Percentiles rank a stretch among this genome's conserved stretches.
phyloP scores from a whole-genome alignment of 129 eudicot genomes.

The Tagetes patula region DNA sequence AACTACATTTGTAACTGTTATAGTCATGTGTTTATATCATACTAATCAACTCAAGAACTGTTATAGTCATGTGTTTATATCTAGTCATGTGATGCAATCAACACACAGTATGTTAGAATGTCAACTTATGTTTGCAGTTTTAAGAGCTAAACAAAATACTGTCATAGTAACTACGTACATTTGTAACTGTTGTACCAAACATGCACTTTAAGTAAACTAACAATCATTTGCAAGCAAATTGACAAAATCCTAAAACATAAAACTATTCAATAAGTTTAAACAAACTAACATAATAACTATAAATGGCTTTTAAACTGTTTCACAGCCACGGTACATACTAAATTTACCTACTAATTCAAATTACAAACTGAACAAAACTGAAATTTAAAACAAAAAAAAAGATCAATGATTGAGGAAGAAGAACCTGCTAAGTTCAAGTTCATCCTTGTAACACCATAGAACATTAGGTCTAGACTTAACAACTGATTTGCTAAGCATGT shows the following conservation, averaged over 20 bases:
- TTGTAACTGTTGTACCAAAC: background rate
- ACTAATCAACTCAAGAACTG: too few species aligned
- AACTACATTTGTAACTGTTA: background rate
- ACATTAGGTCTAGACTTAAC: constrained; percentile 61
- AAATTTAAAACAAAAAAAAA: background rate
- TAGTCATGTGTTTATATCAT: background rate
- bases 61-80: too few species aligned
- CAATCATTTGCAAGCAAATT: too few species aligned
- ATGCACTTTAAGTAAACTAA: too few species aligned
- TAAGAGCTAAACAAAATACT: background rate
- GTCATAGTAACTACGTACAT: background rate
- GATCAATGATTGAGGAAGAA: background rate
- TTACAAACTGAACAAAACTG: background rate
- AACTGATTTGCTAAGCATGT: constrained; percentile 60
- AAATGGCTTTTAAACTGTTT: background rate
- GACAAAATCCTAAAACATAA: too few species aligned
- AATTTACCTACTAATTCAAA: background rate
- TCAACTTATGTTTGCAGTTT: background rate
- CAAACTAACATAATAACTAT: background rate
- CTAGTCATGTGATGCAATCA: background rate
- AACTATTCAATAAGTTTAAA: too few species aligned
- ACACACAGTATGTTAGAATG: background rate
- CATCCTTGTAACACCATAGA: constrained; percentile 87
- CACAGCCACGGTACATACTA: background rate
- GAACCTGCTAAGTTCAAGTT: constrained; percentile 85